Base-by-base conservation (phyloP, 805 yeast species). In the Ogataea corticis region DNA sequence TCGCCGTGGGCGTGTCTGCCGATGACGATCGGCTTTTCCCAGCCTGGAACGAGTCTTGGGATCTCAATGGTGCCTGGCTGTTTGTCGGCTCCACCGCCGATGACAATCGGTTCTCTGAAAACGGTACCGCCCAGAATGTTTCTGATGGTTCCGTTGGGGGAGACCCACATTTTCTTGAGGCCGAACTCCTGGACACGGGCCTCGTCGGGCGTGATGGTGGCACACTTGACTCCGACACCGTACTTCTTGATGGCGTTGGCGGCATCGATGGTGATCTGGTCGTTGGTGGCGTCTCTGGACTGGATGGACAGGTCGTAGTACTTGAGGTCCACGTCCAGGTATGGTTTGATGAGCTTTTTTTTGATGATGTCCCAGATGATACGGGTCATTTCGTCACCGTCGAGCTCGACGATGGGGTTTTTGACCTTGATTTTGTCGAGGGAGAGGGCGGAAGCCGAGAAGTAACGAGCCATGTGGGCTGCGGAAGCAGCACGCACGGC, bases 1-100 rank as follows among this genome's bases (percentile, higher is more conserved):
- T 86, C 94, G 52, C 90, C 92, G 61, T 79, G 83, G 13, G 92
- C 92, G 52, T 86, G 94, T 79, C 94, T 82, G 46, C 94, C 94
- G 56, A 86, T 86, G 44, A 86, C 82, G 58, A 86, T 86, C 49
- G 92, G 92, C 60, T 85, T 77, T 61, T 83, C 82, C 94, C 94
- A 86, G 29, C 82, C 80, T 27, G 89, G 88, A 33, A 86, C 82
- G 45, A 86, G 70, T 61, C 94, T 72, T 46, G 94, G 94, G 42
- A 86, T 79, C 62, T 83, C 80, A 27, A 63, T 50, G 21, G 55
- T 55, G n/a, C 60, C 62, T 6, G 56, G 46, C 19, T 46, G 41
- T 38, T 56, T 57, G 18, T 46, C 32, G 13, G 55, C 50, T 13
- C 59, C 59, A 35, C 85, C 83, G 12, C 65, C 68, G 54, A 86